phyloP scores from a whole-genome alignment of 1,284 basidiomycete species.

The Cutaneotrichosporon cavernicola region DNA sequence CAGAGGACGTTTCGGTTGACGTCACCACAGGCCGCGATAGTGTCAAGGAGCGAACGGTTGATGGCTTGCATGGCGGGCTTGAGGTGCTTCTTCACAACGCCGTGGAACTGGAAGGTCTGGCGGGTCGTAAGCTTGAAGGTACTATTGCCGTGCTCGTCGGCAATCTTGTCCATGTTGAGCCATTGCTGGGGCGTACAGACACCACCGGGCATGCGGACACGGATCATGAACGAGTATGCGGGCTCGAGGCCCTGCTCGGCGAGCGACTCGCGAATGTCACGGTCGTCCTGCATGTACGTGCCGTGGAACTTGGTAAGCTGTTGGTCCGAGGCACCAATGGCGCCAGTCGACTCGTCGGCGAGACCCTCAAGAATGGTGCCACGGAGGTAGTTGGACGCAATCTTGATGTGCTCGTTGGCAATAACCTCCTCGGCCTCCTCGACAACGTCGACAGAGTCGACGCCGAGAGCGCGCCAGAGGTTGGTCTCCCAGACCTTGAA shows the following conservation, averaged over 20 bases:
- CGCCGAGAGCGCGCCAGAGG: constrained; percentile 92
- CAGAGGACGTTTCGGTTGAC: constrained; percentile 87
- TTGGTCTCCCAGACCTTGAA: constrained; percentile 93
- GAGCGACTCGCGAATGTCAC: constrained; percentile 96
- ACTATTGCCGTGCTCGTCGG: constrained; percentile 89
- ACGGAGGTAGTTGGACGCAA: constrained; percentile 88
- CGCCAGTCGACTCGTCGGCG: constrained; percentile 79
- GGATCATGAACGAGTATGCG: constrained; percentile 98
- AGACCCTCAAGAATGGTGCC: constrained; percentile 94
- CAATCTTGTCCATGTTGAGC: constrained; percentile 92
- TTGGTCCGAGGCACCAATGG: constrained; percentile 81
- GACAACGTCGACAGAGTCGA: constrained; percentile 81
- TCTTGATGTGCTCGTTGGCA: constrained; percentile 99
- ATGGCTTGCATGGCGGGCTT: constrained; percentile 97
- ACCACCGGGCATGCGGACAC: constrained; percentile 91
- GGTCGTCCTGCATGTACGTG: constrained; percentile 95
- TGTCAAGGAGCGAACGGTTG: constrained; percentile 88
- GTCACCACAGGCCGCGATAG: constrained; percentile 96
- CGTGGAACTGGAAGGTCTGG: constrained; percentile 99
- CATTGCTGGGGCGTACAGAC: constrained; percentile 90
- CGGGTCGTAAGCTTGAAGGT: constrained; percentile 98
- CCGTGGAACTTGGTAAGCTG: constrained; percentile 99
- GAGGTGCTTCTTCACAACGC: constrained; percentile 90
- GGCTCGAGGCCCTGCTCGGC: constrained; percentile 90
- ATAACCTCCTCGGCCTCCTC: constrained; percentile 96